phyloP scores from a whole-genome alignment of 177 flowering plant genomes.

The Vitis hybrid region DNA sequence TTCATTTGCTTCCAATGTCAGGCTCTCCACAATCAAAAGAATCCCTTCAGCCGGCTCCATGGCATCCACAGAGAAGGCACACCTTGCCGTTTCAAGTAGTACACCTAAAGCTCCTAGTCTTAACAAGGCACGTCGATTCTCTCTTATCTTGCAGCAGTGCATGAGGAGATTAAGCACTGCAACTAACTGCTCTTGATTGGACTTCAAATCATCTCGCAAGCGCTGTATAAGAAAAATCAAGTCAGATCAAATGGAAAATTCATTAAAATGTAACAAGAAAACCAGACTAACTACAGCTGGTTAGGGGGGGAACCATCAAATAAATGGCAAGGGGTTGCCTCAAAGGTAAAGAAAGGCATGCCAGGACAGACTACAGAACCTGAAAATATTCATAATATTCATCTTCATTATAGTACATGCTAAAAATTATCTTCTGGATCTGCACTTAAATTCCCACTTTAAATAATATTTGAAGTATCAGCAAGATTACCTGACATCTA shows the following conservation, averaged over 20 bases:
- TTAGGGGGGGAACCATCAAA: background rate
- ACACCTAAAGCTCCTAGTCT: constrained; percentile 79
- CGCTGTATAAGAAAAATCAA: constrained; percentile 43
- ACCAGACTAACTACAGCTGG: no score
- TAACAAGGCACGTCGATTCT: constrained; percentile 78
- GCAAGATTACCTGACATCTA: no score
- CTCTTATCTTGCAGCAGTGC: constrained; percentile 97
- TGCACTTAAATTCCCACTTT: no score
- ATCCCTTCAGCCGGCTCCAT: constrained; percentile 99
- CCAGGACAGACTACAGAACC: background rate
- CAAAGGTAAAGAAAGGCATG: background rate
- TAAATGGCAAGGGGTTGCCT: background rate
- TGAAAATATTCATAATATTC: no score
- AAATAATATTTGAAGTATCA: no score
- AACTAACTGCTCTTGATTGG: constrained; percentile 85
- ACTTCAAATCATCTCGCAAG: constrained; percentile 81
- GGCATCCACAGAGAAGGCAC: constrained; percentile 96
- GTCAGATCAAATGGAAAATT: background rate
- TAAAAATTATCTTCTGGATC: no score
- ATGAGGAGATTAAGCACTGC: constrained; percentile 89
- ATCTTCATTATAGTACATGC: no score
- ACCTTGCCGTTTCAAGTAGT: constrained; percentile 97
- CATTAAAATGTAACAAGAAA: no score
- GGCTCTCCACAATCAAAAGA: constrained; percentile 88
- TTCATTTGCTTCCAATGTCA: constrained; percentile 94